Evolutionary conservation across 345 rosid species (phyloP).

Genomic region (Microthlaspi erraticum): DNA sequence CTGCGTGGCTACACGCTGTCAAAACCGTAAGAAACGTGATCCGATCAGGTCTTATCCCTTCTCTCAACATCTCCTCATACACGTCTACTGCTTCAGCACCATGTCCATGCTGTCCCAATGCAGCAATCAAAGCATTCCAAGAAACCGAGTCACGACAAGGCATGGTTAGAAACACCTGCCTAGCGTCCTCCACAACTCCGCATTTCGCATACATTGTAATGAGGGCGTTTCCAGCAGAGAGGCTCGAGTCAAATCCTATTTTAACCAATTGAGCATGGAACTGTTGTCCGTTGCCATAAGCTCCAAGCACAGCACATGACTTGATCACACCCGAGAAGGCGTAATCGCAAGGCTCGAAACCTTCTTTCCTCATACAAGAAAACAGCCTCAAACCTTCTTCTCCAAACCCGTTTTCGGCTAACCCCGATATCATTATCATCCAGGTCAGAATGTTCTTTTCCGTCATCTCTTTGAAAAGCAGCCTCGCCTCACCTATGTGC

Average conservation of each 20-base stretch:
- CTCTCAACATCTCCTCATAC: conserved; percentile 46
- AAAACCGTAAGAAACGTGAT: conserved; percentile 47
- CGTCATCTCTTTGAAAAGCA: conserved; percentile 44
- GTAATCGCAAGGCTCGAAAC: conserved; percentile 49
- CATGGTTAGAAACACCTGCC: conserved; percentile 41
- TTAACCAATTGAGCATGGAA: conserved; percentile 45
- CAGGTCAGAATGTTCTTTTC: conserved; percentile 45
- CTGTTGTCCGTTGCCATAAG: conserved; percentile 45
- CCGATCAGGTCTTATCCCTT: conserved; percentile 48
- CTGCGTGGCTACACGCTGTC: conserved; percentile 49
- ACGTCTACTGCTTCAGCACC: conserved; percentile 46
- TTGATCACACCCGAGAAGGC: conserved; percentile 44
- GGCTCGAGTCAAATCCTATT: conserved; percentile 45
- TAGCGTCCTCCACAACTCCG: conserved; percentile 47
- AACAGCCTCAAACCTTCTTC: conserved; percentile 48
- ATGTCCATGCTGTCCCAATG: conserved; percentile 48
- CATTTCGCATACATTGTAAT: conserved; percentile 51
- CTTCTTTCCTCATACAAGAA: conserved; percentile 46
- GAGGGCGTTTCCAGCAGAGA: conserved; percentile 47
- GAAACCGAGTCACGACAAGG: conserved; percentile 44
- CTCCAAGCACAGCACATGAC: conserved; percentile 45
- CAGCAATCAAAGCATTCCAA: conserved; percentile 52
- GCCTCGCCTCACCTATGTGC: conserved; percentile 46
- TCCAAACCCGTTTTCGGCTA: conserved; percentile 47
- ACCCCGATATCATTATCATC: conserved; percentile 49